These are phyloP conservation scores for Phytophthora macrochlamydospora DNA, from an alignment of 352 stramenopile genomes.

Conservation along the genomic window DNA sequence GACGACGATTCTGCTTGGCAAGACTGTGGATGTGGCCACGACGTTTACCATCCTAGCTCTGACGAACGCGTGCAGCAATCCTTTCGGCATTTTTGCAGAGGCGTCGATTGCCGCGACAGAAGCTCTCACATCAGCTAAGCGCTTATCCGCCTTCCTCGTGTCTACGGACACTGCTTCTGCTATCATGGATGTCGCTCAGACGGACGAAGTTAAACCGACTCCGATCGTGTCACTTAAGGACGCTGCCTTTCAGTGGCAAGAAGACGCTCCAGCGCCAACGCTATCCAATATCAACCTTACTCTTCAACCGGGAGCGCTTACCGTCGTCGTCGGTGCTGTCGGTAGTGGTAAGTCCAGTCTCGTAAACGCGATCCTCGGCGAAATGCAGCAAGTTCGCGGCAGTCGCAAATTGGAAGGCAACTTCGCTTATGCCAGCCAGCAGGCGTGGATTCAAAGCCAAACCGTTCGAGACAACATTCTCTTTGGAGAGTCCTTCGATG, in stretches of 20 bases:
- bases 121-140: slow-evolving; percentile 33
- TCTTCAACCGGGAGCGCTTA: slow-evolving; percentile 53
- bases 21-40: slow-evolving; percentile 89
- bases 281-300: slow-evolving; percentile 48
- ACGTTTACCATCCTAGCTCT: slow-evolving; percentile 94
- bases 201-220: too few species aligned
- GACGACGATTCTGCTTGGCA: slow-evolving; percentile 60
- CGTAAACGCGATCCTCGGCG: slow-evolving; percentile 49
- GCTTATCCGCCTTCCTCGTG: slow-evolving; percentile 14
- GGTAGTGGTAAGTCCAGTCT: slow-evolving; percentile 59
- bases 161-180: too few species aligned
- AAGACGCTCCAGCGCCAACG: slow-evolving; percentile 3
- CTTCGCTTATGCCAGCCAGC: slow-evolving; percentile 45
- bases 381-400: slow-evolving; percentile 38
- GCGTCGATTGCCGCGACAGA: slow-evolving; percentile 46
- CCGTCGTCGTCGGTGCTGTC: slow-evolving; percentile 50
- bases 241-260: slow-evolving; percentile 16
- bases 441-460: slow-evolving; percentile 54
- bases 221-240: slow-evolving; percentile 10
- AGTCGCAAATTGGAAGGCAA: slow-evolving; percentile 24
- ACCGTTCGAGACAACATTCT: slow-evolving; percentile 56
- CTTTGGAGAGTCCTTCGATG: slow-evolving; percentile 45
- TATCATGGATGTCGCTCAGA: too few species aligned
- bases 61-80: slow-evolving; percentile 50
- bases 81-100: slow-evolving; percentile 55